A percentile compares a stretch with the other conserved stretches of the same genome.
phyloP scores from a whole-genome alignment of 2,329 filamentous ascomycete species.

The Sclerotiophoma versabilis region DNA sequence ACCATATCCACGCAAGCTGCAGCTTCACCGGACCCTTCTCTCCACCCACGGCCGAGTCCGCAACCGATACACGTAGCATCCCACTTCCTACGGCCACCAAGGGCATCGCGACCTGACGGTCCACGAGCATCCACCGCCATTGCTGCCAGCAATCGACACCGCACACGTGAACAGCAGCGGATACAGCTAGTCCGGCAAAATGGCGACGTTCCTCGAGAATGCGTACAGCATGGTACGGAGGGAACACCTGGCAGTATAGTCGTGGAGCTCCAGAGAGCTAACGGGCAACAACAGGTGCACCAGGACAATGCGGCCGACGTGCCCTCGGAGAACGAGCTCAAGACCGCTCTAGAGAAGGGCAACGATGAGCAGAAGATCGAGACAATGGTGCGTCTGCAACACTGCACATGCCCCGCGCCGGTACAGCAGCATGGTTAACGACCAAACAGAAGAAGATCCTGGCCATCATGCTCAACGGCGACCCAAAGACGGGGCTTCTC shows the following conservation, averaged over 20 bases:
- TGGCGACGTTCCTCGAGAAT: constrained; percentile 94
- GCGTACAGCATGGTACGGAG: constrained; percentile 80
- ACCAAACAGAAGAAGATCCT: constrained; percentile 76
- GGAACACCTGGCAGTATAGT: constrained; percentile 37
- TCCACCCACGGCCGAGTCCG: constrained; percentile 18
- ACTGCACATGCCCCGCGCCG: constrained; percentile 33
- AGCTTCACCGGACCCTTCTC: constrained; percentile 19
- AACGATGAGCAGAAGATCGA: constrained; percentile 92
- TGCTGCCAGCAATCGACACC: constrained; percentile 24
- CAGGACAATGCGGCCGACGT: constrained; percentile 96
- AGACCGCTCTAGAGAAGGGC: constrained; percentile 91
- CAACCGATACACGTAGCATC: constrained; percentile 46
- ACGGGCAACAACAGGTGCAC: constrained; percentile 65
- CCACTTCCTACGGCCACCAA: constrained; percentile 38
- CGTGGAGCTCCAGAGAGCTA: constrained; percentile 37
- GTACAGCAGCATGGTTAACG: constrained; percentile 61
- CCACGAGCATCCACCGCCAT: constrained; percentile 39
- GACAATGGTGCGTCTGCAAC: constrained; percentile 59
- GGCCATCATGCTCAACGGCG: constrained; percentile 97
- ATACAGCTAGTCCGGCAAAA: constrained; percentile 58
- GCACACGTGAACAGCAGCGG: constrained; percentile 7
- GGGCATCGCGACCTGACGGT: constrained; percentile 38
- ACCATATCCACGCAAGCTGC: constrained; percentile 16
- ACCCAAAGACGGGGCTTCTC: constrained; percentile 90
- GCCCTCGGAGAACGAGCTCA: constrained; percentile 87